A percentile compares a stretch with the other conserved stretches of the same genome.
Evolutionary conservation across 169 alveolate genomes (phyloP).

Genomic region (Eimeria praecox): DNA sequence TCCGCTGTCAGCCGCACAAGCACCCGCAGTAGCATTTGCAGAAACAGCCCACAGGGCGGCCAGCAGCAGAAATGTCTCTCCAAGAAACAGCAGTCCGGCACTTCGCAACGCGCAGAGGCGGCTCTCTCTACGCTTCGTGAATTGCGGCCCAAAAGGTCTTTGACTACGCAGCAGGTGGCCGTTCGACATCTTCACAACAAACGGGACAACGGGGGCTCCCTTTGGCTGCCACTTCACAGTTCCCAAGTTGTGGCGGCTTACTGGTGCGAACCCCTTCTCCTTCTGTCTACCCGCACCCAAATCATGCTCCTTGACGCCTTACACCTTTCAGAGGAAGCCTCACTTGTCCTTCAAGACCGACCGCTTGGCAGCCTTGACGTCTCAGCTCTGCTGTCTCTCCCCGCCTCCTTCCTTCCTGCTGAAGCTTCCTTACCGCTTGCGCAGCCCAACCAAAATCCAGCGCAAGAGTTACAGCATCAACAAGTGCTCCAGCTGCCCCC

Average conservation of each 20-base stretch:
- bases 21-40: slow-evolving; percentile 61
- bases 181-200: neutral
- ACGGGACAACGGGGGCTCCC: neutral
- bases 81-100: neutral
- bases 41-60: neutral
- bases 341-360: slow-evolving; percentile 17
- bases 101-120: neutral
- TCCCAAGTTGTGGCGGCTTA: neutral
- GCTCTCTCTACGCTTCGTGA: neutral
- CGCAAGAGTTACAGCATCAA: neutral
- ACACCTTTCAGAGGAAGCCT: slow-evolving; percentile 21
- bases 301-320: slow-evolving; percentile 12
- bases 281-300: slow-evolving; percentile 55
- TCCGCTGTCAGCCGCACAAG: slow-evolving; percentile 49
- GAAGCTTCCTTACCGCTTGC: neutral
- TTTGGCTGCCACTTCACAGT: slow-evolving; percentile 57
- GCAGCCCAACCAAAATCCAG: neutral
- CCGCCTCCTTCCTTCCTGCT: neutral
- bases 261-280: slow-evolving; percentile 51
- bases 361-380: slow-evolving; percentile 52
- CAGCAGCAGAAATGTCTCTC: neutral
- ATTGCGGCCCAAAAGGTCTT: slow-evolving; percentile 30
- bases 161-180: slow-evolving; percentile 55
- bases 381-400: neutral
- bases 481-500: neutral